phyloP scores from a whole-genome alignment of 2,329 filamentous ascomycete genomes.

The Tolypocladium sp. region DNA sequence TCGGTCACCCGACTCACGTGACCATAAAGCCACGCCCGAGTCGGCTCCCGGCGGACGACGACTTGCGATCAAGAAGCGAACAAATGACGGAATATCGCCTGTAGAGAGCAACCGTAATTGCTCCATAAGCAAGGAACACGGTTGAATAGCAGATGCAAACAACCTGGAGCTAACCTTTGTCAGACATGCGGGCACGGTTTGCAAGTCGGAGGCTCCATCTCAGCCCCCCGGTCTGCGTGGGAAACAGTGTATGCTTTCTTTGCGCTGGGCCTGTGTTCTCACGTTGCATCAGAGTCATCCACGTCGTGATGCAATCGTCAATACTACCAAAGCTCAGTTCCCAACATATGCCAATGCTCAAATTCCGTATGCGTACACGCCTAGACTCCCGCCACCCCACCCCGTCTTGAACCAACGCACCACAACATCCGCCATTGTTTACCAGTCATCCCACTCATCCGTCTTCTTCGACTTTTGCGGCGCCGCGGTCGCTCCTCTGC shows the following conservation, averaged over 20 bases:
- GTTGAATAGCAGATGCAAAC: neutral
- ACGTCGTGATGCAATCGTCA: neutral
- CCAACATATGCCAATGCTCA: slow-evolving; percentile 1
- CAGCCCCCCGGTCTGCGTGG: no score
- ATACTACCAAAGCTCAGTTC: neutral
- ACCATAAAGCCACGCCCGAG: slow-evolving; percentile 3
- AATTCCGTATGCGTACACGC: slow-evolving; percentile 12
- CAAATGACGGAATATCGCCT: neutral
- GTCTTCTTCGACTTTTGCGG: slow-evolving; percentile 32
- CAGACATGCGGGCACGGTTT: neutral
- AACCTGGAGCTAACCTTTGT: neutral
- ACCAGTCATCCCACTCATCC: slow-evolving; percentile 60
- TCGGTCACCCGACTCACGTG: slow-evolving; percentile 29
- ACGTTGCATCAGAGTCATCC: neutral
- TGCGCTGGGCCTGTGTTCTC: neutral
- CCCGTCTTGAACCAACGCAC: slow-evolving; percentile 10
- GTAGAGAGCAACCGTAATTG: neutral
- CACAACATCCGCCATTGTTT: no score
- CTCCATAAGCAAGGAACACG: neutral
- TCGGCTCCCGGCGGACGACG: neutral
- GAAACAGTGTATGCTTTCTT: neutral
- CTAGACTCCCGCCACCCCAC: slow-evolving; percentile 15
- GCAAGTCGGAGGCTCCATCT: neutral
- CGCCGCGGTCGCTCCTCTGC: slow-evolving; percentile 20
- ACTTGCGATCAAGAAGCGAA: neutral